Conservation (phyloP, 306 rosid species). For the Prunus mira region DNA sequence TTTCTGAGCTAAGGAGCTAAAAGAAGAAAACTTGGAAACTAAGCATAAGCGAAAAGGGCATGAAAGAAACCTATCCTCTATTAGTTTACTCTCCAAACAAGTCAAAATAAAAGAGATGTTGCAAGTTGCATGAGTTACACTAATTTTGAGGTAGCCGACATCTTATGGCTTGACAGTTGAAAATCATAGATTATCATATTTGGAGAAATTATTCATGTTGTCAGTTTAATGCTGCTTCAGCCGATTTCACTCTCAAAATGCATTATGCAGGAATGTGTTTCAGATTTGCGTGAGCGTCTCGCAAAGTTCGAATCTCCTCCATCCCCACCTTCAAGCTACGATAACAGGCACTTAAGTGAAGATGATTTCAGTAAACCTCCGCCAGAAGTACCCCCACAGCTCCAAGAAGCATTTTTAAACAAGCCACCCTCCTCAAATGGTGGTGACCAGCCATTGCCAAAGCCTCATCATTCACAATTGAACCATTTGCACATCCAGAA, state of each 20-base stretch:
- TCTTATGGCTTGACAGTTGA: too few species aligned
- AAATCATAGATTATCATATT: too few species aligned
- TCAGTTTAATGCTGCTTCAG: not conserved
- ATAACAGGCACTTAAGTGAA: constrained; percentile 45
- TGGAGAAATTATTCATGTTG: not conserved
- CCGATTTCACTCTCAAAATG: not conserved
- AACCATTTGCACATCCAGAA: constrained; percentile 69
- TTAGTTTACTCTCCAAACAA: too few species aligned
- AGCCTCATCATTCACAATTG: constrained; percentile 46
- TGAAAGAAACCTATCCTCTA: too few species aligned
- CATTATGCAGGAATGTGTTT: constrained; percentile 47
- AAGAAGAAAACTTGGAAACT: too few species aligned
- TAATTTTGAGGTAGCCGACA: too few species aligned
- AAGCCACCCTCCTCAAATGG: constrained; percentile 39
- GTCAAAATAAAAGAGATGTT: too few species aligned
- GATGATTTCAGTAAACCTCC: constrained; percentile 69
- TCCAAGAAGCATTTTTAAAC: constrained; percentile 37
- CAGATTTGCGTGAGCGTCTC: constrained; percentile 37
- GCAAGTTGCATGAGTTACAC: too few species aligned
- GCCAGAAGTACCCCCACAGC: constrained; percentile 73
- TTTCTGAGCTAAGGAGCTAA: not conserved
- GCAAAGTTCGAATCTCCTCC: constrained; percentile 53
- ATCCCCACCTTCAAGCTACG: constrained; percentile 87
- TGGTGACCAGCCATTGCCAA: constrained; percentile 16
- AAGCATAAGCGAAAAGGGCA: too few species aligned